phyloP scores from a whole-genome alignment of 148 eudicot genomes.

The Silene uniflora region DNA sequence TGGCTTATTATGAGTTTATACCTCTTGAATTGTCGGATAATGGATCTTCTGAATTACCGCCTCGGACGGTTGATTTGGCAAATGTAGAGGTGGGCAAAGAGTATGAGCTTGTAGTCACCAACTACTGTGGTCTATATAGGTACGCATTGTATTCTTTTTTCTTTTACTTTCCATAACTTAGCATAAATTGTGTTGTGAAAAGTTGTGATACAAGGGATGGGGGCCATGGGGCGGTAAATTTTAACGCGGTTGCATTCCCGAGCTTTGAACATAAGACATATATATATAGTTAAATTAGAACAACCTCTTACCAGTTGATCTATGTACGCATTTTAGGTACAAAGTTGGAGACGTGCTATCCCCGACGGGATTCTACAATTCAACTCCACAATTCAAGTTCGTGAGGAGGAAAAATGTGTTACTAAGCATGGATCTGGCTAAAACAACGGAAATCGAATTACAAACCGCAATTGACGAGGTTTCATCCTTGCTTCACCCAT shows the following conservation, averaged over 20 bases:
- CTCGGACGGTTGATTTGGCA: conserved; percentile 4
- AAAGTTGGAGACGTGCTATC: conserved; percentile 56
- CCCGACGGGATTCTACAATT: conserved; percentile 51
- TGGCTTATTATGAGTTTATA: conserved; percentile 11
- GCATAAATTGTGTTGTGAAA: too few species aligned
- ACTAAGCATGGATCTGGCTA: conserved; percentile 45
- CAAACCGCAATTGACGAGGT: conserved; percentile 35
- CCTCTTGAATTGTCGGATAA: background rate
- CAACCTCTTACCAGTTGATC: background rate
- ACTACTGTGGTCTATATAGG: conserved; percentile 11
- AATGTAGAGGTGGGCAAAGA: conserved; percentile 11
- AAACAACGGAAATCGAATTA: conserved; percentile 42
- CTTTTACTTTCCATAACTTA: too few species aligned
- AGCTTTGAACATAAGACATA: too few species aligned
- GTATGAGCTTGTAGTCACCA: conserved; percentile 18
- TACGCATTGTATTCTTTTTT: background rate
- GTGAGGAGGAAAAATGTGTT: conserved; percentile 51
- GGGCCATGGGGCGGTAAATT: too few species aligned
- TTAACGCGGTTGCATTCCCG: too few species aligned
- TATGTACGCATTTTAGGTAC: conserved; percentile 22
- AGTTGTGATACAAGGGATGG: too few species aligned
- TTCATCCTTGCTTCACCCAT: conserved; percentile 15
- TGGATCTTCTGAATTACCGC: background rate
- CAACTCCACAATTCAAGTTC: conserved; percentile 66
- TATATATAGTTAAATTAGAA: too few species aligned